Conservation (phyloP, 805 yeast genomes). For the Spathaspora arborariae region DNA sequence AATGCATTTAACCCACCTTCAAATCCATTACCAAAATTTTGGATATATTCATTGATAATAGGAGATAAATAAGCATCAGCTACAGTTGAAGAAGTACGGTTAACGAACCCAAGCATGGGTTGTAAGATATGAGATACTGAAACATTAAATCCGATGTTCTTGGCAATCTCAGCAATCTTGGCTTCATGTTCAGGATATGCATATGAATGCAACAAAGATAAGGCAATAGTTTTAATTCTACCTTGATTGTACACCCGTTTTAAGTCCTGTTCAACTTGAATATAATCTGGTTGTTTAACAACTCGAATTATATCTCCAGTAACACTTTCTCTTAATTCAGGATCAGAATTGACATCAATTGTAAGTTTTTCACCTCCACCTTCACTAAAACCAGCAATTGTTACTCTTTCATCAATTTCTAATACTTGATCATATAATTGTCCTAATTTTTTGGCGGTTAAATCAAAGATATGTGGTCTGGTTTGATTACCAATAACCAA, state of each 20-base stretch:
- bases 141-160: slow-evolving; percentile 33
- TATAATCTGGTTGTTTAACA: slow-evolving; percentile 28
- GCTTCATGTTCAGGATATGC: slow-evolving; percentile 38
- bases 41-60: slow-evolving; percentile 30
- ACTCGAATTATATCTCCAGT: slow-evolving; percentile 33
- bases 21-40: slow-evolving; percentile 37
- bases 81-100: slow-evolving; percentile 39
- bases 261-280: slow-evolving; percentile 19
- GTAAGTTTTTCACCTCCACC: slow-evolving; percentile 47
- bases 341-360: slow-evolving; percentile 20
- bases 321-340: slow-evolving; percentile 31
- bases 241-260: slow-evolving; percentile 20
- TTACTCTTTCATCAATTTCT: slow-evolving; percentile 88
- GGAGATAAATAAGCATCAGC: slow-evolving; percentile 44
- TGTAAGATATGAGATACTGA: slow-evolving; percentile 38
- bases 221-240: slow-evolving; percentile 26
- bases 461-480: slow-evolving; percentile 84
- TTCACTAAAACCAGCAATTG: slow-evolving; percentile 70
- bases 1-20: slow-evolving; percentile 35
- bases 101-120: slow-evolving; percentile 43
- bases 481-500: slow-evolving; percentile 86
- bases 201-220: slow-evolving; percentile 39
- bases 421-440: slow-evolving; percentile 71
- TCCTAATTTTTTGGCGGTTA: slow-evolving; percentile 67
- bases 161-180: slow-evolving; percentile 31